Evolutionary conservation across 345 rosid genomes (phyloP).

Genomic region (Mercurialis annua): DNA sequence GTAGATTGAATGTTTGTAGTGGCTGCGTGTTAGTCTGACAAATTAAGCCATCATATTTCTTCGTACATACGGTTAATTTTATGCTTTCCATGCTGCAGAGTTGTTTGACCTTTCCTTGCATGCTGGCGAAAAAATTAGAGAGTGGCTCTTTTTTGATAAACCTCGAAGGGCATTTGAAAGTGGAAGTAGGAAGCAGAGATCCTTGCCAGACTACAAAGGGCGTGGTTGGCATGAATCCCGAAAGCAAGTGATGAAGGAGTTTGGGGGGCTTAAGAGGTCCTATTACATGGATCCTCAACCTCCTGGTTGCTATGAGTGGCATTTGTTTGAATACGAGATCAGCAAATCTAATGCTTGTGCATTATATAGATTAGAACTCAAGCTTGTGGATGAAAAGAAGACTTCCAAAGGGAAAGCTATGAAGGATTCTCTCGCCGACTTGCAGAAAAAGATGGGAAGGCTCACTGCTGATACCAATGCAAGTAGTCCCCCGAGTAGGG

Average conservation of each 20-base stretch:
- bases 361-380: constrained; percentile 65
- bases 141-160: constrained; percentile 91
- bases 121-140: constrained; percentile 67
- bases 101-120: constrained; percentile 62
- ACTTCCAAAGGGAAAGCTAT: constrained; percentile 52
- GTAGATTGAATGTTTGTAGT: background rate
- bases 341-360: constrained; percentile 50
- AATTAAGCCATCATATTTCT: background rate
- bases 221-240: constrained; percentile 97
- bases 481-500: constrained; percentile 34
- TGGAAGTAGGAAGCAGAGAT: constrained; percentile 91
- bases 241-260: constrained; percentile 72
- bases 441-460: constrained; percentile 80
- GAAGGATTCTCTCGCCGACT: constrained; percentile 67
- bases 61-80: constrained; percentile 10
- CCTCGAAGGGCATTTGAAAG: constrained; percentile 86
- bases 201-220: constrained; percentile 79
- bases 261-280: constrained; percentile 75
- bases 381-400: constrained; percentile 55
- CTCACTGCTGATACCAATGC: constrained; percentile 58
- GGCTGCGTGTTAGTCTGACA: background rate
- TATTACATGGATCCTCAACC: constrained; percentile 98
- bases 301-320: constrained; percentile 64
- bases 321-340: constrained; percentile 70
- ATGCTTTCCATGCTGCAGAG: constrained; percentile 42